Evolutionary conservation across 352 stramenopile genomes (phyloP), one percentile per base, ranked within the genome.

Genomic region (Thalassiosira gravida): DNA sequence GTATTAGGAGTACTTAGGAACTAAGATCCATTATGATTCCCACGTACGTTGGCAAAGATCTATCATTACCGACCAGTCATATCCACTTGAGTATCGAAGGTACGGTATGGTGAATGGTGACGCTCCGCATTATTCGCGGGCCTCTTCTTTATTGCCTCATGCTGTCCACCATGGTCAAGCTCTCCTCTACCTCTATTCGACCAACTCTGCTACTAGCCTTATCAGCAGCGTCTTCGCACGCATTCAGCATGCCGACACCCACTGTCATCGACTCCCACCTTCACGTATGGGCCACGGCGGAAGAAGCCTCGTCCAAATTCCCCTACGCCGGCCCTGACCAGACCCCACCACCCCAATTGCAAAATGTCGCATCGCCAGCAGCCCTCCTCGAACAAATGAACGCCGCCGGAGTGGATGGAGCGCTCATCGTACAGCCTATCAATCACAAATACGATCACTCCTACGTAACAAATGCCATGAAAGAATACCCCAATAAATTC

Each of bases 391-490:
- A 87, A 42, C 52, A 83, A 71, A 92, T 93, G 87, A 57, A 77
- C 9, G 69, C 71, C 5, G 71, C 76, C 20, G 82, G 83, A 44
- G 88, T 94, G 7, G 82, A 93, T 64, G 88, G 88, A 24, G 78
- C 88, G 14, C 68, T 95, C 0, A 92, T 95, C 65, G 89, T 95
- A 1, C 91, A 96, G 81, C 92, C 92, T 3, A 95, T 95, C 78
- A 94, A 95, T 80, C 88, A 95, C 67, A 92, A 93, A 80, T 95
- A 89, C 70, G 92, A 96, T 74, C 92, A 96, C 71, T 86, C 82
- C 0, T 95, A 94, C 69, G 90, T 95, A 1, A 64, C 62, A 5
- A 64, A 85, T 68, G 85, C 83, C 8, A 88, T 93, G 0, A 67
- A 87, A 30, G 53, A 74, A 37, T 72, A 94, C 65, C 89, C 91